Conservation (phyloP, 2,329 filamentous ascomycete genomes). For the Penicillium sp. region DNA sequence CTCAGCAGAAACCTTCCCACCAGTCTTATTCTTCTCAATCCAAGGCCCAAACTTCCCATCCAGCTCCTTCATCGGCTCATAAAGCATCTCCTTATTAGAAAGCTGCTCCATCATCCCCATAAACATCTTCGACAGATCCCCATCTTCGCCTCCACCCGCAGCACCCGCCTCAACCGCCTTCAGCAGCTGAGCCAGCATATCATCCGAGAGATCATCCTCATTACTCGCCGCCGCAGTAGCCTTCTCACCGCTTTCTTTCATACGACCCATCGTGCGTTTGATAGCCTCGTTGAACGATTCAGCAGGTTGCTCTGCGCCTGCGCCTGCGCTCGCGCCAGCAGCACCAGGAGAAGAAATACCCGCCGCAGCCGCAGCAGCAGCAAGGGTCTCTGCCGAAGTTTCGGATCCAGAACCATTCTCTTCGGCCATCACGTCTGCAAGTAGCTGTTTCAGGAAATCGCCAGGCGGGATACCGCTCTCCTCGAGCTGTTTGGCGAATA, state of each 20-base stretch:
- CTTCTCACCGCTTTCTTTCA: slow-evolving; percentile 84
- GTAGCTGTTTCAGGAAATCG: slow-evolving; percentile 38
- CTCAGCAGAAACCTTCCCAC: slow-evolving; percentile 57
- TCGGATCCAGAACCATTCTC: slow-evolving; percentile 16
- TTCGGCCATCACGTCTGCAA: slow-evolving; percentile 37
- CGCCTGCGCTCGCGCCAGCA: background rate
- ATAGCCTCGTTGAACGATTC: slow-evolving; percentile 90
- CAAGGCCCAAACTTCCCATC: slow-evolving; percentile 88
- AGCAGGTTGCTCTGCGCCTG: slow-evolving; percentile 46
- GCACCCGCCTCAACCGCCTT: slow-evolving; percentile 76
- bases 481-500: slow-evolving; percentile 38
- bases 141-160: slow-evolving; percentile 62
- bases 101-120: slow-evolving; percentile 99
- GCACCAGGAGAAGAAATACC: background rate
- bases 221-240: slow-evolving; percentile 71
- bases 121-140: slow-evolving; percentile 91
- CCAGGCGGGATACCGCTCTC: slow-evolving; percentile 36
- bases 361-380: slow-evolving; percentile 21
- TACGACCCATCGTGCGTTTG: slow-evolving; percentile 88
- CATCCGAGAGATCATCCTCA: slow-evolving; percentile 65
- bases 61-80: slow-evolving; percentile 98
- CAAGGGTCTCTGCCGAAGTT: slow-evolving; percentile 19
- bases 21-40: slow-evolving; percentile 73
- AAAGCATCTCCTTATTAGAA: slow-evolving; percentile 96
- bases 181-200: slow-evolving; percentile 87